Base-by-base conservation (phyloP, 306 rosid species). In the Carpinus viminea region DNA sequence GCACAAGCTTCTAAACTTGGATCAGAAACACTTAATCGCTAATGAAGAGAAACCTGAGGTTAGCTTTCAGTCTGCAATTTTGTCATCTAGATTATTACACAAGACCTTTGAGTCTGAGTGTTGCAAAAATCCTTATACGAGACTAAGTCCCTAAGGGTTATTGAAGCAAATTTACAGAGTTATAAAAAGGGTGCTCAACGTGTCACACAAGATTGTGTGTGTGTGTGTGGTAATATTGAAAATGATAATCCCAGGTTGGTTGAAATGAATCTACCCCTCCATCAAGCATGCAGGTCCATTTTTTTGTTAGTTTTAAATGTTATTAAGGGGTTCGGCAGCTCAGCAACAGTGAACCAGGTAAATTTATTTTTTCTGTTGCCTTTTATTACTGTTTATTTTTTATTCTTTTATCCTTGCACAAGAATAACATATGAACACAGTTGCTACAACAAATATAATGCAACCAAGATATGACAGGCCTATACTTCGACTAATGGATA, bases 1-100 rank as follows among this genome's bases (percentile, higher is more conserved):
- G 66, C 79, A 46, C 28, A 66, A 38, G 66, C 72, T 51, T 50
- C 26, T 15, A 38, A 38, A 66, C 26, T 18, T 38, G 70, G 70
- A 64, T 8, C 45, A 17, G 31, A 16, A 31, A 15, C 20, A n/a
- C 52, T 48, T 21, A 7, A 9, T 8, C 36, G 9, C 13, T 21
- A 11, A 59, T 21, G 31, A 12, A 59, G 65, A 59, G 36, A 59
- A 21, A 10, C 65, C 34, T 24, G 31, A 59, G 34, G 65, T 21
- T 24, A 21, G 38, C 65, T 59, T 21, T 59, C 65, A 55, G n/a
- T 21, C 65, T 21, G 24, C 65, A 59, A n/a, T 55, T 52, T 52
- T 55, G 61, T 55, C 61, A 55, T 55, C 61, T 55, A 55, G 61
- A 55, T 55, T 55, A 17, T 55, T 55, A 17, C 21, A 55, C 2